Percentiles rank a stretch among this genome's conserved stretches.
Conservation (phyloP, 495 filamentous ascomycete species). For the Hyaloscypha finlandica region DNA sequence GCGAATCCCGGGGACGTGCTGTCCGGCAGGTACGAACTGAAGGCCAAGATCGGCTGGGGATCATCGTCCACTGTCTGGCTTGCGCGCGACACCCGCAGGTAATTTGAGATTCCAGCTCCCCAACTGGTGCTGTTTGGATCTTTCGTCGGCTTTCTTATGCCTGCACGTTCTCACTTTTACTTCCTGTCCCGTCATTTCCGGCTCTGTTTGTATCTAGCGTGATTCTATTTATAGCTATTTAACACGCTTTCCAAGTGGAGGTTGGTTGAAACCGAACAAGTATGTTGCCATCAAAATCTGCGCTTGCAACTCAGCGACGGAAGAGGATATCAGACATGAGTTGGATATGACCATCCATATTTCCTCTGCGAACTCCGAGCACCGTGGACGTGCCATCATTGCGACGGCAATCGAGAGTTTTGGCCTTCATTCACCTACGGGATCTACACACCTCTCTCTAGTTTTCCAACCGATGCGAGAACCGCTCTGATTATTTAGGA, state of each 20-base stretch:
- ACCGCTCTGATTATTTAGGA: constrained; percentile 38
- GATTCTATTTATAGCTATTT: constrained; percentile 11
- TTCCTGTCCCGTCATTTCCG: too few relatives aligned
- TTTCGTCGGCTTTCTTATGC: too few relatives aligned
- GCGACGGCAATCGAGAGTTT: constrained; percentile 41
- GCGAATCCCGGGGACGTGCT: constrained; percentile 44
- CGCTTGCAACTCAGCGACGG: constrained; percentile 29
- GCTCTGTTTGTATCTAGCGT: too few relatives aligned
- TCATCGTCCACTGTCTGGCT: constrained; percentile 46
- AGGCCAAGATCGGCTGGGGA: constrained; percentile 47
- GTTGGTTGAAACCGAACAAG: too few relatives aligned
- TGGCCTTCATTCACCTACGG: constrained; percentile 37
- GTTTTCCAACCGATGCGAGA: constrained; percentile 48
- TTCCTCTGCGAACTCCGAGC: constrained; percentile 35
- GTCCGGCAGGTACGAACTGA: constrained; percentile 39
- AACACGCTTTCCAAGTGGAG: too few relatives aligned
- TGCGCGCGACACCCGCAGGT: constrained; percentile 34
- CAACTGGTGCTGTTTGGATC: constrained; percentile 16
- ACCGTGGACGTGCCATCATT: constrained; percentile 38
- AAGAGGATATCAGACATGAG: constrained; percentile 40
- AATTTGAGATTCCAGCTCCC: constrained; percentile 25
- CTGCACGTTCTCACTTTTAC: too few relatives aligned
- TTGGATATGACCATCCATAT: constrained; percentile 42
- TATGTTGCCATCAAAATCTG: constrained; percentile 38
- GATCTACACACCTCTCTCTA: constrained; percentile 42